These are phyloP conservation scores for Nicotiana paniculata DNA, from an alignment of 257 asterid species.

Conservation along the genomic window DNA sequence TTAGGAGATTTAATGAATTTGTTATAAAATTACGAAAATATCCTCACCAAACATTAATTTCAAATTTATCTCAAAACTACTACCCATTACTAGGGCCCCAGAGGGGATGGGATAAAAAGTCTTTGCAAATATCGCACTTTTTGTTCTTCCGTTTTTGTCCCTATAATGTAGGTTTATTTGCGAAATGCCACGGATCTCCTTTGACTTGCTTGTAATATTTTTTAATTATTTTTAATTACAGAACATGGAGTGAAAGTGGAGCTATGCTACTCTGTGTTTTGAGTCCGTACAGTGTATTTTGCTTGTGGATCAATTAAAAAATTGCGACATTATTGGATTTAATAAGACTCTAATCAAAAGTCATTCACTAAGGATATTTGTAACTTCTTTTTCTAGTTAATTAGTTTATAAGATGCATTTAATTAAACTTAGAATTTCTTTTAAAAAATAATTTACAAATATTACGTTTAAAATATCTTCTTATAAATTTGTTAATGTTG, in stretches of 20 bases:
- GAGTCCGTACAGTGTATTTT: not conserved
- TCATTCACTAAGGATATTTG: not conserved
- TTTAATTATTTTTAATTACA: not conserved
- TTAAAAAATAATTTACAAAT: too few relatives aligned
- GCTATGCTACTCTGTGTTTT: not conserved
- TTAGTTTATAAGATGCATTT: too few relatives aligned
- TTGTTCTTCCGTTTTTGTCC: not conserved
- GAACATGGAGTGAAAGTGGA: not conserved
- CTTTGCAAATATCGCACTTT: not conserved
- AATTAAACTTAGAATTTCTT: too few relatives aligned
- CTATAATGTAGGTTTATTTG: not conserved
- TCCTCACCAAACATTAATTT: slow-evolving; percentile 1
- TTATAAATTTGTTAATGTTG: too few relatives aligned
- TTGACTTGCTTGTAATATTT: not conserved
- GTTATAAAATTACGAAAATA: not conserved
- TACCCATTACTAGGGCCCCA: not conserved
- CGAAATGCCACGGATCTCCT: not conserved
- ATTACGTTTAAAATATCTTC: not conserved
- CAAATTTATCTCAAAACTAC: slow-evolving; percentile 5
- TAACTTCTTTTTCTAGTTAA: not conserved
- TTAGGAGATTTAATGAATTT: not conserved
- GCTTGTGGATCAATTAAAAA: not conserved
- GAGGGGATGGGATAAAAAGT: not conserved
- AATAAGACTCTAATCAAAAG: not conserved
- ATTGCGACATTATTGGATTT: not conserved